phyloP scores from a whole-genome alignment of 768 basidiomycete species.

The Collybiopsis luxurians region DNA sequence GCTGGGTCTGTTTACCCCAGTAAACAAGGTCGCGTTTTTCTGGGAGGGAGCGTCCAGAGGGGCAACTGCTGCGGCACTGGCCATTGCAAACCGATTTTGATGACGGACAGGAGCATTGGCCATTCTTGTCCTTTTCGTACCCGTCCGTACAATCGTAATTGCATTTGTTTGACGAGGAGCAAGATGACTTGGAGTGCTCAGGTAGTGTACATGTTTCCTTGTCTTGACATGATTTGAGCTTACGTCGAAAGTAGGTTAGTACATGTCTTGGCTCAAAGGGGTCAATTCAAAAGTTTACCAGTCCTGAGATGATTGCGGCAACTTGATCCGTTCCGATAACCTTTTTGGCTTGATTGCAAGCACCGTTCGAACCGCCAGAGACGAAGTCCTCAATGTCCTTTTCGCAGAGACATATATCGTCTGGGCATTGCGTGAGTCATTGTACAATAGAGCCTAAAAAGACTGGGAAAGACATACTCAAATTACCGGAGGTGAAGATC shows the following conservation, averaged over 20 bases:
- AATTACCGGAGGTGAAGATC: background rate
- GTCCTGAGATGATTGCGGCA: background rate
- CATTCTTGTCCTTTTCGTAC: conserved; percentile 12
- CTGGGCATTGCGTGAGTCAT: background rate
- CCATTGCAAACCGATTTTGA: conserved; percentile 26
- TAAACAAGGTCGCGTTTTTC: conserved; percentile 11
- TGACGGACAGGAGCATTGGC: conserved; percentile 18
- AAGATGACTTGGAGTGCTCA: conserved; percentile 19
- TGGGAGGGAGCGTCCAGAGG: background rate
- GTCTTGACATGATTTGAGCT: conserved; percentile 3
- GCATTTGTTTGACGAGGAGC: conserved; percentile 21
- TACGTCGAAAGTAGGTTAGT: background rate
- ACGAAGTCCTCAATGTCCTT: background rate
- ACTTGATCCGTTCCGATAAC: background rate
- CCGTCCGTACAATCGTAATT: conserved; percentile 27
- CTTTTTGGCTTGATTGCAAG: background rate
- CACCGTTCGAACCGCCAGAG: background rate
- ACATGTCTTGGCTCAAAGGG: too few species aligned
- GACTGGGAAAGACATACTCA: background rate
- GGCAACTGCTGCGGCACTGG: conserved; percentile 17
- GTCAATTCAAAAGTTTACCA: background rate
- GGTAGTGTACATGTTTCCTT: conserved; percentile 24
- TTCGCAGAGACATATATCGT: background rate
- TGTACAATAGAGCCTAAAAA: background rate
- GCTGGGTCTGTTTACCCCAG: conserved; percentile 16